Base-by-base conservation (phyloP, 768 basidiomycete species). In the Leccinum olivaceopallidum region DNA sequence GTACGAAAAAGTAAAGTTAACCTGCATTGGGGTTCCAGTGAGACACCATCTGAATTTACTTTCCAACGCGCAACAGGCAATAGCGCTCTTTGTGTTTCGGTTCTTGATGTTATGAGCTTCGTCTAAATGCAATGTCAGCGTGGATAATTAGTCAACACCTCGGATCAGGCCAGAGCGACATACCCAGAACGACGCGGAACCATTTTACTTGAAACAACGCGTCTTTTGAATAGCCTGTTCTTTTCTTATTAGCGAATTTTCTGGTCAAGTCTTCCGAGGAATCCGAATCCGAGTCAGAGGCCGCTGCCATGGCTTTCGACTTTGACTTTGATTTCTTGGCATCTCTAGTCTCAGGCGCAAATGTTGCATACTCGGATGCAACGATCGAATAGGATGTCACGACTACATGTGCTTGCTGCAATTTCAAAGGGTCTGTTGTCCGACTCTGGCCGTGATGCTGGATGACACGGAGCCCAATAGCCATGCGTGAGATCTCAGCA, bases 21-120 rank as follows among this genome's bases (percentile, higher is more conserved):
- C 76, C 39, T 65, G 87, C 88, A 92, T 83, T 0, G 90, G 89
- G 20, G 90, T 92, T 30, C 90, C 94, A 6, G 92, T 95, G 58
- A 95, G 75, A 72, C 89, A 92, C 95, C 95, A 97, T 56, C 91
- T 81, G 73, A 83, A 94, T 67, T 90, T 92, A 14, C 83, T 82
- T 52, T 87, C 73, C n/a, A 96, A 78, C 6, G 80, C 89, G 61
- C 85, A 90, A 61, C 92, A 93, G 0, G 92, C 94, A 39, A 87
- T 78, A 3, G 92, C 86, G 32, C 83, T 84, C 69, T 93, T 90
- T 0, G 89, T 91, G 37, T 81, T 87, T 54, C 85, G 80, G 68
- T 95, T 94, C 80, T 95, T 96, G 78, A 97, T 96, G 66, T 89
- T 92, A 71, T 97, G 95, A 0, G 95, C 95, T 69, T 97, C 94